These are phyloP conservation scores for Nothomitra cinnamomea DNA, from an alignment of 2,329 filamentous ascomycete species.

Conservation along the genomic window DNA sequence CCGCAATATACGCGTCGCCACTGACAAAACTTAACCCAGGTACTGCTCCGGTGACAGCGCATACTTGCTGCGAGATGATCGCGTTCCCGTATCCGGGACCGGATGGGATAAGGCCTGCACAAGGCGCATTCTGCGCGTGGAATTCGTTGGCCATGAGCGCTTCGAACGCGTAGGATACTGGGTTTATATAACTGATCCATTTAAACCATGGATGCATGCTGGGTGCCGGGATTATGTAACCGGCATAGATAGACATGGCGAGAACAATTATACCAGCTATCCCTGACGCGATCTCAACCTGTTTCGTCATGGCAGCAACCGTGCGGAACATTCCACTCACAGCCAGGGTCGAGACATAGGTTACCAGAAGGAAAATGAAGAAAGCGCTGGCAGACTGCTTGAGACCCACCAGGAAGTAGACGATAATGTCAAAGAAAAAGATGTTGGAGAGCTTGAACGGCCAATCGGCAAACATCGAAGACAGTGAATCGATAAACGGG, in stretches of 20 bases:
- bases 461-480: conserved; percentile 37
- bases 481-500: conserved; percentile 33
- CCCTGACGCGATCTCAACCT: conserved; percentile 45
- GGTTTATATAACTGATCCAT: conserved; percentile 51
- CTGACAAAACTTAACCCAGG: conserved; percentile 36
- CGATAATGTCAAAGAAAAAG: conserved; percentile 34
- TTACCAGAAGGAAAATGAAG: conserved; percentile 47
- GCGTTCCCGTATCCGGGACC: conserved; percentile 23
- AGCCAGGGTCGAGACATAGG: conserved; percentile 38
- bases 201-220: conserved; percentile 46
- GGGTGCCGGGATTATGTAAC: conserved; percentile 42
- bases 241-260: conserved; percentile 47
- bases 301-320: conserved; percentile 39
- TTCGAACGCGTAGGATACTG: conserved; percentile 49
- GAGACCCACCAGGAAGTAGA: conserved; percentile 40
- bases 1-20: conserved; percentile 42
- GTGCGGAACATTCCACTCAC: conserved; percentile 43
- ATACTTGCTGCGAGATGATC: conserved; percentile 33
- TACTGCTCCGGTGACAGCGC: conserved; percentile 35
- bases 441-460: conserved; percentile 39
- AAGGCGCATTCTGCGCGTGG: conserved; percentile 37
- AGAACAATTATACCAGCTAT: conserved; percentile 35
- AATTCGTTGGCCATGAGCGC: conserved; percentile 37
- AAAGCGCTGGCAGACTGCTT: conserved; percentile 27
- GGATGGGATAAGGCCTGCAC: conserved; percentile 26